Evolutionary conservation across 179 eudicot genomes (phyloP).

Genomic region (Spergularia azorica): DNA sequence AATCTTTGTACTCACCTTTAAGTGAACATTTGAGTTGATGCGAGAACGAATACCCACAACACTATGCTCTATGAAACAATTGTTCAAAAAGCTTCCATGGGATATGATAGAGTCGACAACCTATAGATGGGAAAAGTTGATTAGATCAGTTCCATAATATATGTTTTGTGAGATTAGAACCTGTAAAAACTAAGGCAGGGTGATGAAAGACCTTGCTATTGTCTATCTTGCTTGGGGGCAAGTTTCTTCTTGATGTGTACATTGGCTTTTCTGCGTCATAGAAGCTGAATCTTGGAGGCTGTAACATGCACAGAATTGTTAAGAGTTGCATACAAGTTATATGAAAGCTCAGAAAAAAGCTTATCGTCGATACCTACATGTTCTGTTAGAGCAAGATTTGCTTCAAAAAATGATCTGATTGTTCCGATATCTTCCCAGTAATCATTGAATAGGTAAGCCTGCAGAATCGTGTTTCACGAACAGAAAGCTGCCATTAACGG

Average conservation of each 20-base stretch:
- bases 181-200: not conserved
- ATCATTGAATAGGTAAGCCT: constrained; percentile 69
- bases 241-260: constrained; percentile 91
- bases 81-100: constrained; percentile 78
- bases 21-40: constrained; percentile 74
- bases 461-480: constrained; percentile 26
- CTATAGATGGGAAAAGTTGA: constrained; percentile 36
- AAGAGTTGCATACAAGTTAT: not conserved
- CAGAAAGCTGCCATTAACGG: not conserved
- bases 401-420: constrained; percentile 89
- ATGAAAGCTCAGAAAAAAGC: not conserved
- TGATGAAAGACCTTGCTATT: constrained; percentile 64
- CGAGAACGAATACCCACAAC: constrained; percentile 96
- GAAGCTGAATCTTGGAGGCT: constrained; percentile 94
- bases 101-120: constrained; percentile 86
- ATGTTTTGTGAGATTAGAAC: not conserved
- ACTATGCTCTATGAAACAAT: constrained; percentile 80
- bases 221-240: constrained; percentile 91
- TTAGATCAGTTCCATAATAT: not conserved
- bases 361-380: constrained; percentile 60
- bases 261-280: constrained; percentile 90
- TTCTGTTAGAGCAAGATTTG: constrained; percentile 87
- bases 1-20: constrained; percentile 58
- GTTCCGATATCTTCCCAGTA: constrained; percentile 91
- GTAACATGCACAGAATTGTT: constrained; percentile 26